A percentile compares a stretch with the other conserved stretches of the same genome.
These are phyloP conservation scores for Lepiota brunneoincarnata DNA, from an alignment of 768 basidiomycete genomes.

Conservation along the genomic window DNA sequence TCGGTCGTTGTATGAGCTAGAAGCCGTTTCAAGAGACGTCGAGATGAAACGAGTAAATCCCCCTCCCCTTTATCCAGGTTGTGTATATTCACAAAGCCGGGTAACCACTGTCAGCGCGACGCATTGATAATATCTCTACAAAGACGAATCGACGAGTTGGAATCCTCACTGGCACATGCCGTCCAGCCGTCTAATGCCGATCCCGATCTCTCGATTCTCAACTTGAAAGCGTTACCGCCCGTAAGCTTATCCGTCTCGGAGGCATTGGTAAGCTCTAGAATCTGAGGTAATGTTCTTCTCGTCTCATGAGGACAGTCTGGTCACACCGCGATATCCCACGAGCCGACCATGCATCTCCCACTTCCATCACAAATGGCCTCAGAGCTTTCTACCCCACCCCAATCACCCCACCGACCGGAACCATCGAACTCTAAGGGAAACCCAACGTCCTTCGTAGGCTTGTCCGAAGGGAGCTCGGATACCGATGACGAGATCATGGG, in stretches of 20 bases:
- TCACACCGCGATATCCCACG: background rate
- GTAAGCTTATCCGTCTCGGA: constrained; percentile 25
- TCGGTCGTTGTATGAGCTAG: constrained; percentile 48
- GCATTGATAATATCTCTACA: constrained; percentile 41
- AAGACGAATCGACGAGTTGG: constrained; percentile 41
- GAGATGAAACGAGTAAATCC: constrained; percentile 49
- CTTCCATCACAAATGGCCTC: constrained; percentile 6
- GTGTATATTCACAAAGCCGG: constrained; percentile 4
- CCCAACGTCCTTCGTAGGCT: background rate
- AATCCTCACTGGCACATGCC: constrained; percentile 42
- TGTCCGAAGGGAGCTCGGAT: constrained; percentile 1
- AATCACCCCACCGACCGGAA: background rate
- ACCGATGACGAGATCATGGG: background rate
- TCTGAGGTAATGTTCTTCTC: background rate
- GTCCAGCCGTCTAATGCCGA: constrained; percentile 31
- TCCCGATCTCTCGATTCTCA: constrained; percentile 31
- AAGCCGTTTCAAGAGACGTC: constrained; percentile 51
- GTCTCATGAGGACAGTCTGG: background rate
- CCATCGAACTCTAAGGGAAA: background rate
- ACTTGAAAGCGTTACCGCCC: constrained; percentile 35
- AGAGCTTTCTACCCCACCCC: constrained; percentile 10
- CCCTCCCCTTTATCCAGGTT: constrained; percentile 5
- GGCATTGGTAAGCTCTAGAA: background rate
- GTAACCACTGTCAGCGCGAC: constrained; percentile 37
- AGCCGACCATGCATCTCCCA: background rate